phyloP scores from a whole-genome alignment of 73 alveolate species.

The Tetrahymena malaccensis region DNA sequence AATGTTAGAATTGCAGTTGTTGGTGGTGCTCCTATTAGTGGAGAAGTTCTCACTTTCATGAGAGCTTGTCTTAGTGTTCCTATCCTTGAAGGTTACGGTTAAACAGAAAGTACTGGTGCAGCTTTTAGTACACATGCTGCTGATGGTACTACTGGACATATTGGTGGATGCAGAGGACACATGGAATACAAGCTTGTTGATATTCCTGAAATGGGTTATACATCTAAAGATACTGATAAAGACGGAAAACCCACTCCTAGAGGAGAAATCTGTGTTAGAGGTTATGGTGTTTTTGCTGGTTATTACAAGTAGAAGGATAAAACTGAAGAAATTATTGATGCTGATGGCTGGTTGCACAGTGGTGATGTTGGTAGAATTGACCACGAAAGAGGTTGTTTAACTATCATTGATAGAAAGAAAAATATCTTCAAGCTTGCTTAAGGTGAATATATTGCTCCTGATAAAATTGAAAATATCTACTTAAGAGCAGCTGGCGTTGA shows the following conservation, averaged over 20 bases:
- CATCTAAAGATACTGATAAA: conserved; percentile 58
- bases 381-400: conserved; percentile 74
- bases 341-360: conserved; percentile 86
- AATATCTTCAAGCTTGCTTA: conserved; percentile 88
- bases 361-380: conserved; percentile 80
- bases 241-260: conserved; percentile 69
- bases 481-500: conserved; percentile 58
- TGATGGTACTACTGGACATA: conserved; percentile 74
- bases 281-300: conserved; percentile 77
- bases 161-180: conserved; percentile 81
- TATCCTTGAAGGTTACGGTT: conserved; percentile 85
- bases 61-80: conserved; percentile 64
- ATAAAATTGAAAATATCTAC: conserved; percentile 79
- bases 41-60: conserved; percentile 69
- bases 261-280: conserved; percentile 95
- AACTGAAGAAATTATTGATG: conserved; percentile 71
- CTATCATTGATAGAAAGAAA: conserved; percentile 96
- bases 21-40: conserved; percentile 92
- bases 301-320: conserved; percentile 64
- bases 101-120: conserved; percentile 87
- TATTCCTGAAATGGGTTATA: conserved; percentile 84
- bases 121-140: conserved; percentile 44
- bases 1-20: conserved; percentile 70
- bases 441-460: conserved; percentile 98
- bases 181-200: conserved; percentile 83